These are phyloP conservation scores for Aegilops umbellulata DNA, from an alignment of 176 grass and related monocot genomes.

Conservation along the genomic window DNA sequence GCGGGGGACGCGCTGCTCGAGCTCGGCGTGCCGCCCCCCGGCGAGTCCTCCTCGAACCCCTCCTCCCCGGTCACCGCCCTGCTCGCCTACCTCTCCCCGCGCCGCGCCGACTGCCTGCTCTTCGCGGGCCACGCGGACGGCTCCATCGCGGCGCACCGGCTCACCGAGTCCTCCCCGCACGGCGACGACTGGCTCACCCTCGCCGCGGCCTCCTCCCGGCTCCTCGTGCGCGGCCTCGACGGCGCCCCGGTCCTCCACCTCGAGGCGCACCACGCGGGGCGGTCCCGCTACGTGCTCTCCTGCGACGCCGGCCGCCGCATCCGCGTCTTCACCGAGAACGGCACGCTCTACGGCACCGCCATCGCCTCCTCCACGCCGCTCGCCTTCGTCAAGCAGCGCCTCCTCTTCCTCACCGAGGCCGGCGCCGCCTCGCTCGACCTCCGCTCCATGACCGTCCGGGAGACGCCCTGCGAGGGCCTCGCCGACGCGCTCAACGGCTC, in stretches of 20 bases:
- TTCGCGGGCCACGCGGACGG: constrained; percentile 73
- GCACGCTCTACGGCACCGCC: constrained; percentile 86
- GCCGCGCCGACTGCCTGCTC: constrained; percentile 64
- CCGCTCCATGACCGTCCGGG: constrained; percentile 74
- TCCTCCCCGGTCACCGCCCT: constrained; percentile 56
- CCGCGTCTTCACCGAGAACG: constrained; percentile 91
- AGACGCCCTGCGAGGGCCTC: constrained; percentile 75
- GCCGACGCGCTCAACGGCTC: constrained; percentile 56
- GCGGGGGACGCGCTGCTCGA: constrained; percentile 72
- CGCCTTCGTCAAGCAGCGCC: constrained; percentile 90
- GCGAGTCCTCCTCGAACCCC: background rate
- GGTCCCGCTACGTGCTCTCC: constrained; percentile 70
- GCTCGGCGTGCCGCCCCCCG: constrained; percentile 27
- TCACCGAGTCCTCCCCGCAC: constrained; percentile 58
- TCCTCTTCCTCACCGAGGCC: constrained; percentile 79
- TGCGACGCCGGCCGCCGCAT: constrained; percentile 71
- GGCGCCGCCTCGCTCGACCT: constrained; percentile 82
- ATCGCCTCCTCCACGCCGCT: constrained; percentile 70
- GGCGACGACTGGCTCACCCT: constrained; percentile 84
- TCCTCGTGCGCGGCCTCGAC: constrained; percentile 68
- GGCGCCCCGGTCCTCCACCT: constrained; percentile 61
- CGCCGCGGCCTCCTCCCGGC: constrained; percentile 34
- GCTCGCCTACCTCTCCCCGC: constrained; percentile 66
- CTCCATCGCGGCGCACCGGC: constrained; percentile 64
- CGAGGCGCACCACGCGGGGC: constrained; percentile 71